Conservation (phyloP, 768 basidiomycete genomes). For the Amyloporia xantha region DNA sequence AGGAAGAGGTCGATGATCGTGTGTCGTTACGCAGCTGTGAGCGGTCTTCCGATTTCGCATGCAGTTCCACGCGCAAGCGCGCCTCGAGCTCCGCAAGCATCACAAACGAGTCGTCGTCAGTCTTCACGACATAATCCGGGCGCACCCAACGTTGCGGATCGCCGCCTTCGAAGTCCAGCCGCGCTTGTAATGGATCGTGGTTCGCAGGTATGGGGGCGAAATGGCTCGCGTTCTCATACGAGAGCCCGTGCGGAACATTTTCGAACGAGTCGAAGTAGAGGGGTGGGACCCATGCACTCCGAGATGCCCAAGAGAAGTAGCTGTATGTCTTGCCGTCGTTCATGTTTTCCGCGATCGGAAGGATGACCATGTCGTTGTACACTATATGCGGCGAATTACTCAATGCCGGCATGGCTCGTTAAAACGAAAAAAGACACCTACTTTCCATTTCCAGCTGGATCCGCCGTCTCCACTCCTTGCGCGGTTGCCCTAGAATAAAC, state of each 20-base stretch:
- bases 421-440: conserved; percentile 33
- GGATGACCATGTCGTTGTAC: conserved; percentile 80
- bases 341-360: conserved; percentile 91
- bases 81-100: conserved; percentile 93
- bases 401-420: background rate
- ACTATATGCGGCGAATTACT: conserved; percentile 32
- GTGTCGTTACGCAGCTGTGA: too few relatives aligned
- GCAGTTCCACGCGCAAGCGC: conserved; percentile 73
- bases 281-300: conserved; percentile 87
- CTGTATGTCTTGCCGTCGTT: conserved; percentile 89
- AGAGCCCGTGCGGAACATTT: conserved; percentile 42
- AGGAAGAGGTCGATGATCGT: background rate
- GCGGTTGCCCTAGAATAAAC: conserved; percentile 84
- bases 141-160: conserved; percentile 62
- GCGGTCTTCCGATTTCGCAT: conserved; percentile 24
- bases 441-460: conserved; percentile 88
- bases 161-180: conserved; percentile 39
- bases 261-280: conserved; percentile 46
- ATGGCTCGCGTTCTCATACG: conserved; percentile 57
- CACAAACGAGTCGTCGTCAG: conserved; percentile 92
- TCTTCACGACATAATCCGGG: conserved; percentile 90
- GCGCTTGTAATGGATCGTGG: conserved; percentile 62
- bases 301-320: conserved; percentile 90
- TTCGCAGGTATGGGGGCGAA: conserved; percentile 54
- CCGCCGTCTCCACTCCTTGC: conserved; percentile 69